phyloP scores from a whole-genome alignment of 345 rosid species.

The Abelmoschus esculentus region DNA sequence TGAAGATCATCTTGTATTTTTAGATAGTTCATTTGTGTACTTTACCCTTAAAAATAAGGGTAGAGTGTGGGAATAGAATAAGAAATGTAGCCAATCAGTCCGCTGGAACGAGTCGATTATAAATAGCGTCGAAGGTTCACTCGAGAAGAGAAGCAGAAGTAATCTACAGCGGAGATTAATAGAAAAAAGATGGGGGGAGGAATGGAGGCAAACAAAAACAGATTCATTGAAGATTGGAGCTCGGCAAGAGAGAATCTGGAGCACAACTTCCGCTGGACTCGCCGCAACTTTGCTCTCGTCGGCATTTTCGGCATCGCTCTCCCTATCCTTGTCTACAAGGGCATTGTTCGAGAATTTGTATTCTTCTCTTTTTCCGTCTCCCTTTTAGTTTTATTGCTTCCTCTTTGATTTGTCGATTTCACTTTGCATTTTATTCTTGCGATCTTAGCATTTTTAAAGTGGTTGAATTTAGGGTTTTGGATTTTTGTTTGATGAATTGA shows the following conservation, averaged over 20 bases:
- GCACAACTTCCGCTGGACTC: slow-evolving; percentile 88
- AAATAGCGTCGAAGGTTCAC: background rate
- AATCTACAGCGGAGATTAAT: background rate
- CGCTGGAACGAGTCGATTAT: background rate
- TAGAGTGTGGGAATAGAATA: background rate
- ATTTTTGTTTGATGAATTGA: background rate
- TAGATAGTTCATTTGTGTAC: too few species aligned
- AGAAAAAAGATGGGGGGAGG: slow-evolving; percentile 70
- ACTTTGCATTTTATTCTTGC: background rate
- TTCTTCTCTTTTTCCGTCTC: background rate
- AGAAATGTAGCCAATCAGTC: background rate
- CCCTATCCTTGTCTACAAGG: slow-evolving; percentile 76
- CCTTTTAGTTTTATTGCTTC: background rate
- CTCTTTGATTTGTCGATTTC: background rate
- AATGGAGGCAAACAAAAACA: slow-evolving; percentile 86
- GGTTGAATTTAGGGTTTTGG: background rate
- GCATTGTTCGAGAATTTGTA: slow-evolving; percentile 83
- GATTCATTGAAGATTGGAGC: slow-evolving; percentile 89
- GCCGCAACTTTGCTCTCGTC: slow-evolving; percentile 79
- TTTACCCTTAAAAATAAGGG: background rate
- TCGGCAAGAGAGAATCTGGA: slow-evolving; percentile 81
- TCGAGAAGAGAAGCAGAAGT: background rate
- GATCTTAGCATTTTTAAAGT: slow-evolving; percentile 1
- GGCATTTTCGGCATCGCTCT: slow-evolving; percentile 93
- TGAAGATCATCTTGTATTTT: too few species aligned